Evolutionary conservation across 1,139 yeast genomes (phyloP).

Genomic region (Yamadazyma dushanensis): DNA sequence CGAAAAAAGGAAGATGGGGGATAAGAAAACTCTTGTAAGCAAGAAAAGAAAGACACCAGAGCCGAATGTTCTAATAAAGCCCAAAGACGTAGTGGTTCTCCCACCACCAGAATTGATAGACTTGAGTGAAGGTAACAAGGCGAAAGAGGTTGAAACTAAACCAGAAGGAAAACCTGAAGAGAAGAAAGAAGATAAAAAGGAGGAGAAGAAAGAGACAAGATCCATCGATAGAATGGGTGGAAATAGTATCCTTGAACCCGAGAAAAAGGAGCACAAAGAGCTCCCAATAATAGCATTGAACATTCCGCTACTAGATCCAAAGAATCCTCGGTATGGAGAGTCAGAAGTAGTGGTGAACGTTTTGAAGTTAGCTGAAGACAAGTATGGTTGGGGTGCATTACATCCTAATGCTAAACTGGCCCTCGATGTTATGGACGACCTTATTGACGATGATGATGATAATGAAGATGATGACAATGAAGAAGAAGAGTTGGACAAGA

Average conservation of each 20-base stretch:
- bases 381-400: slow-evolving; percentile 75
- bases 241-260: slow-evolving; percentile 13
- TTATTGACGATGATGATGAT: slow-evolving; percentile 60
- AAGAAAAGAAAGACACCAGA: slow-evolving; percentile 19
- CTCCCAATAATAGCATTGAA: slow-evolving; percentile 55
- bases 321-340: slow-evolving; percentile 58
- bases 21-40: slow-evolving; percentile 14
- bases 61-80: slow-evolving; percentile 11
- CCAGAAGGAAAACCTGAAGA: slow-evolving; percentile 9
- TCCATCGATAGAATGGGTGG: neutral
- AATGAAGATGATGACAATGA: slow-evolving; percentile 46
- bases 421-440: slow-evolving; percentile 61
- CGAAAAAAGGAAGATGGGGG: slow-evolving; percentile 17
- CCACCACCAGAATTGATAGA: slow-evolving; percentile 18
- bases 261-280: slow-evolving; percentile 27
- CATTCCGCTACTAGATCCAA: slow-evolving; percentile 53
- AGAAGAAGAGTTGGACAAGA: slow-evolving; percentile 22
- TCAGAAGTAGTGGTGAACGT: slow-evolving; percentile 80
- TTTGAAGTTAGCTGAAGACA: slow-evolving; percentile 76
- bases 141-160: too few relatives aligned
- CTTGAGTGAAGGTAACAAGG: slow-evolving; percentile 5
- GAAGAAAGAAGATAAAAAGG: slow-evolving; percentile 9
- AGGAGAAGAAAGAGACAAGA: slow-evolving; percentile 15
- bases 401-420: slow-evolving; percentile 69
- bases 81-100: slow-evolving; percentile 13